Base-by-base conservation (phyloP, 2,329 filamentous ascomycete species). In the Fusarium pseudocircinatum region DNA sequence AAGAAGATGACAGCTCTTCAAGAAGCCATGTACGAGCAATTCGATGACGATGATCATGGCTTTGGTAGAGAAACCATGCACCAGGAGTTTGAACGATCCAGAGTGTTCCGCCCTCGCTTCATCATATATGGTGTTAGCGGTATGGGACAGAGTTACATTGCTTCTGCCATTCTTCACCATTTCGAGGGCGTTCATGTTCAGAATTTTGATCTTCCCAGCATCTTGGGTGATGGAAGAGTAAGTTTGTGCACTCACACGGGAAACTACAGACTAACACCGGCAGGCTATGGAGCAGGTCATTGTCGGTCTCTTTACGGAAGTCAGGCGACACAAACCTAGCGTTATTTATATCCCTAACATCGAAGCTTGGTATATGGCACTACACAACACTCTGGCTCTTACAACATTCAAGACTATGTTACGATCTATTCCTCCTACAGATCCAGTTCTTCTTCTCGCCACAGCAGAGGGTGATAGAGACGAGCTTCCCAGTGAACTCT, bases 151-250 rank as follows among this genome's bases (percentile, higher is more conserved):
- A 90, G 92, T 54, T 98, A 99, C 78, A 86, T 99, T 43, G 91
- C 94, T 36, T 91, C 92, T 53, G 96, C 96, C 10, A 85, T 98
- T 58, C 85, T 98, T 72, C 94, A 97, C 81, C 92, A 97, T 79
- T 92, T 99, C 61, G 96, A 99, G 82, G 94, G 95, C 32, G 88
- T 98, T 6, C 95, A 98, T 83, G 94, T 99, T 6, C 95, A 98
- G 80, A 95, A 93, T 60, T 97, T 99, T 81, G 97, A 98, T 81
- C 87, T 99, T 64, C 91, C 95, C 2, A 96, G 93, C 22, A 87
- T 99, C 63, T 87, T 97, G 67, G 94, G 93, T 64, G 96, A 99
- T 79, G 91, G 93, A 70, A 90, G 94, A 75, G 91, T 91, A 85
- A 84, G 88, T 83, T 28, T 69, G 34, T 44, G 6, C 30, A 9